Base-by-base conservation (phyloP, 257 asterid genomes). In the Gentiana dahurica region DNA sequence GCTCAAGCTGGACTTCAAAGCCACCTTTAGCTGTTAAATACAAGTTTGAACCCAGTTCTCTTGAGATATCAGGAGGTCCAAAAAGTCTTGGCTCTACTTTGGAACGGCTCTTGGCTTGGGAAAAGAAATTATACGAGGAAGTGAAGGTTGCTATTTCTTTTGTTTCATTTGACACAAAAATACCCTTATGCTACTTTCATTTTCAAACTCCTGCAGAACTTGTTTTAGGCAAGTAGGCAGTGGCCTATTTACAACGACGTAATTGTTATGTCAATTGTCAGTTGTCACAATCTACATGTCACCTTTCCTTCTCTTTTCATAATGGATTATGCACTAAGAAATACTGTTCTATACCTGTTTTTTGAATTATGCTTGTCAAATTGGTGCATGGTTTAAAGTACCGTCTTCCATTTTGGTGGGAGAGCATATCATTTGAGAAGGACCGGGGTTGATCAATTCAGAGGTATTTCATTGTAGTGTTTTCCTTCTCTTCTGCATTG, bases 71-170 rank as follows among this genome's bases (percentile, higher is more conserved):
- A 1, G 89, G 81, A 5, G 82, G 88, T 10, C 37, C 78, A 9
- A 88, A 79, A 80, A 83, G 97, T 77, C 91, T 92, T 12, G 68
- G 86, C 60, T 92, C 95, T 52, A 85, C 95, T 67, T 57, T 92
- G 79, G 99, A 92, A 57, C 74, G 95, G 58, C 95, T 92, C 66
- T 77, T 88, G 76, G 97, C 99, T 6, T 88, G 99, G 99, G 97
- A 92, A 75, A 85, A 88, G 79, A 92, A 92, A 70, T 77, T 92
- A 13, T 92, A 85, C 66, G 70, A 86, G 75, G 99, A 92, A 82
- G 99, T 92, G 35, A 92, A 92, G 99, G 99, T 88, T 49, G 59
- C 50, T 49, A 41, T 10, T 33, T 54, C 46, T n/a, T 48, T 53
- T 46, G 46, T 11, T 51, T 61, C 50, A 35, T 34, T 54, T 50